A percentile compares a stretch with the other conserved stretches of the same genome.
Evolutionary conservation across 805 yeast genomes (phyloP).

Genomic region (Ogataea wickerhamii): DNA sequence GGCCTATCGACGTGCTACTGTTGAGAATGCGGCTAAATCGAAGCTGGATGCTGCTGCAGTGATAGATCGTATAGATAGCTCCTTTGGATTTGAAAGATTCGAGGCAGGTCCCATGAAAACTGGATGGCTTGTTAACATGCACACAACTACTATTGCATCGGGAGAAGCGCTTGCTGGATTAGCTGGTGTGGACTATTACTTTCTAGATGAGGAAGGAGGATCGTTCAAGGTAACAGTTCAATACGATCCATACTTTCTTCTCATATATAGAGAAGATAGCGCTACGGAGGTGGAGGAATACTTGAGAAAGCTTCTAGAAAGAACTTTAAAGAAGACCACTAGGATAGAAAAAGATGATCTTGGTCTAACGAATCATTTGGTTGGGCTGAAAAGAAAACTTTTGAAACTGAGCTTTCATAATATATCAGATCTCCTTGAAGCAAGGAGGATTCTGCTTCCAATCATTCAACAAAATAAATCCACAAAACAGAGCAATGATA

Average conservation of each 20-base stretch:
- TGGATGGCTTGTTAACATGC: slow-evolving; percentile 97
- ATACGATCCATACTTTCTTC: slow-evolving; percentile 82
- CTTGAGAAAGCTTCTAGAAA: slow-evolving; percentile 63
- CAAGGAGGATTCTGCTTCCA: slow-evolving; percentile 67
- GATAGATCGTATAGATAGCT: slow-evolving; percentile 65
- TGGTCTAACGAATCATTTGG: slow-evolving; percentile 76
- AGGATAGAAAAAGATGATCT: slow-evolving; percentile 75
- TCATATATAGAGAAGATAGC: slow-evolving; percentile 57
- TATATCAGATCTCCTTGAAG: slow-evolving; percentile 67
- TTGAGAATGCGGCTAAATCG: slow-evolving; percentile 14
- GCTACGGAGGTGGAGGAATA: slow-evolving; percentile 85
- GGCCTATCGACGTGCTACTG: neutral
- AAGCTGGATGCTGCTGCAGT: slow-evolving; percentile 53
- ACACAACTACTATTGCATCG: slow-evolving; percentile 68
- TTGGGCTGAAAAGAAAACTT: slow-evolving; percentile 66
- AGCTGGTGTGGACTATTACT: slow-evolving; percentile 91
- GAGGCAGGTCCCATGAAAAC: slow-evolving; percentile 65
- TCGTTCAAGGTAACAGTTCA: slow-evolving; percentile 81
- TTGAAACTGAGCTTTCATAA: slow-evolving; percentile 73
- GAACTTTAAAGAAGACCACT: slow-evolving; percentile 51
- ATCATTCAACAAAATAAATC: slow-evolving; percentile 64
- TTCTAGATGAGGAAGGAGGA: slow-evolving; percentile 95
- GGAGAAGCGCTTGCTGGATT: slow-evolving; percentile 60
- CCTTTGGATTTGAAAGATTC: slow-evolving; percentile 85
- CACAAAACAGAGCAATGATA: slow-evolving; percentile 59